Conservation (phyloP, 768 basidiomycete species). For the Pholiota molesta region DNA sequence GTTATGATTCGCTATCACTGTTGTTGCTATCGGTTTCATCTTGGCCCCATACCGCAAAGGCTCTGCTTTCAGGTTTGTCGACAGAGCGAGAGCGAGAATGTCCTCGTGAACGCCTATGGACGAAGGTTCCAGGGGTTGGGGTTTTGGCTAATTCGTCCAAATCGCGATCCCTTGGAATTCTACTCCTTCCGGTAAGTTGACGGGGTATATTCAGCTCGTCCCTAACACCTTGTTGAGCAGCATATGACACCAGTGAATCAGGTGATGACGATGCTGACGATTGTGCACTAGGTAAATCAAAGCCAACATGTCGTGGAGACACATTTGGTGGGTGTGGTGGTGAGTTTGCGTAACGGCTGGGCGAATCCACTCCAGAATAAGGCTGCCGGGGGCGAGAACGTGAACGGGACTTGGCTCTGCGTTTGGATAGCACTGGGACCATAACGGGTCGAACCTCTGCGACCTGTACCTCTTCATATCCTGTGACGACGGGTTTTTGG, state of each 20-base stretch:
- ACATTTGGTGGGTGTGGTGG: constrained; percentile 49
- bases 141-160: constrained; percentile 61
- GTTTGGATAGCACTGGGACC: constrained; percentile 16
- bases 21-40: constrained; percentile 88
- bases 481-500: constrained; percentile 14
- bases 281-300: constrained; percentile 33
- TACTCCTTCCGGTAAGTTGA: constrained; percentile 48
- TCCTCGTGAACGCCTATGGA: constrained; percentile 32
- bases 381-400: constrained; percentile 42
- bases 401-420: constrained; percentile 47
- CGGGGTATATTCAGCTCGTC: constrained; percentile 34
- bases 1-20: constrained; percentile 50
- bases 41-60: constrained; percentile 87
- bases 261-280: constrained; percentile 43
- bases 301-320: constrained; percentile 57
- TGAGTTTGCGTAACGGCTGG: constrained; percentile 58
- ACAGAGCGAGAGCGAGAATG: constrained; percentile 39
- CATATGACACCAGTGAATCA: constrained; percentile 32
- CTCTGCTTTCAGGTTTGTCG: constrained; percentile 49
- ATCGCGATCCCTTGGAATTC: constrained; percentile 65
- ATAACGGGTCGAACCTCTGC: constrained; percentile 11
- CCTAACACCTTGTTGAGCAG: constrained; percentile 33
- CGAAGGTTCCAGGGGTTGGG: constrained; percentile 53
- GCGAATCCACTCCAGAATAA: constrained; percentile 65
- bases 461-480: not conserved